phyloP scores from a whole-genome alignment of 1,284 basidiomycete species.

The Leccinum pachyderme region DNA sequence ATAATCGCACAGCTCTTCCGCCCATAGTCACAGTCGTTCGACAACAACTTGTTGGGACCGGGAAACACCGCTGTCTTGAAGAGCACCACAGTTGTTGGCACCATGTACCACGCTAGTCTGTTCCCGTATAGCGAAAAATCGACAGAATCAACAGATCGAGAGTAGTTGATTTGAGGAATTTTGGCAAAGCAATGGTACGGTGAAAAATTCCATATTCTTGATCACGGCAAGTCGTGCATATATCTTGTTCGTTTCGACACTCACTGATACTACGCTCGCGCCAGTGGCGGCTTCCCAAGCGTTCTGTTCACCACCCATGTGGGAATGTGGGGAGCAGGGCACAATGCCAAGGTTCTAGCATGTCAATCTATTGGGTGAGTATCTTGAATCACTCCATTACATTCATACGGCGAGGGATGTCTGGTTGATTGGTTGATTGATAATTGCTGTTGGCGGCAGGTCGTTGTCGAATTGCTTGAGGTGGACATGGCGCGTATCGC shows the following conservation, averaged over 20 bases:
- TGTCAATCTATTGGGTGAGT: conserved; percentile 27
- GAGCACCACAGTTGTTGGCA: background rate
- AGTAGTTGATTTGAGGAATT: conserved; percentile 7
- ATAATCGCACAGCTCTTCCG: conserved; percentile 8
- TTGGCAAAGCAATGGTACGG: conserved; percentile 19
- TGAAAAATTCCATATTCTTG: conserved; percentile 28
- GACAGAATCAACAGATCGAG: conserved; percentile 7
- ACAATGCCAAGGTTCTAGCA: conserved; percentile 5
- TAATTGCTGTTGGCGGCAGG: background rate
- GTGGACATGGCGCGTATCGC: background rate
- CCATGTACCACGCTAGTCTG: conserved; percentile 1
- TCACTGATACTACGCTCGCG: conserved; percentile 21
- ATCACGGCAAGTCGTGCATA: conserved; percentile 23
- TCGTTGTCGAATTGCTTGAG: conserved; percentile 13
- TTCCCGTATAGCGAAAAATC: conserved; percentile 5
- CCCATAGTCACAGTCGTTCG: background rate
- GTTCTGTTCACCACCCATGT: conserved; percentile 13
- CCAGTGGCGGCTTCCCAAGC: conserved; percentile 11
- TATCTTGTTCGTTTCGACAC: conserved; percentile 23
- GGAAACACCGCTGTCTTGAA: conserved; percentile 12
- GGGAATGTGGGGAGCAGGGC: background rate
- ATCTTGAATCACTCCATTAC: conserved; percentile 30
- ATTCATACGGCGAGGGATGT: conserved; percentile 14
- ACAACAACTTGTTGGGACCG: background rate
- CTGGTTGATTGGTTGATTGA: background rate